Conservation (phyloP, 129 eudicot genomes). For the Saussurea involucrata region DNA sequence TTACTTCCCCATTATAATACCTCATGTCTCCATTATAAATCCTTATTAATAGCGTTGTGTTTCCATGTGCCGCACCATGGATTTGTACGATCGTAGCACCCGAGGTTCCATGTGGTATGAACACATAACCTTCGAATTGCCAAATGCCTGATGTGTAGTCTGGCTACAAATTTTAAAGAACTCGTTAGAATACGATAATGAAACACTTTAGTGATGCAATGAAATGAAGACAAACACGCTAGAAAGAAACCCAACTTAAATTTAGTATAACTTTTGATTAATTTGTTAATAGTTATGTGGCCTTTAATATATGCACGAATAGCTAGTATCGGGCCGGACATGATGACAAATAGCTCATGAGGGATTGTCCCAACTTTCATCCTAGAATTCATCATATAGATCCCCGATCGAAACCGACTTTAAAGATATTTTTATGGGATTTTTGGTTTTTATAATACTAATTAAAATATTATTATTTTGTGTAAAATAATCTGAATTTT, state of each 20-base stretch:
- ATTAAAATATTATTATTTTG: too few relatives aligned
- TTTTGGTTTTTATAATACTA: too few relatives aligned
- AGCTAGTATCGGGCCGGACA: too few relatives aligned
- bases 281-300: too few relatives aligned
- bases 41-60: conserved; percentile 33
- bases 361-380: too few relatives aligned
- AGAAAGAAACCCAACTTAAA: not conserved
- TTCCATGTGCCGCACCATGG: conserved; percentile 42
- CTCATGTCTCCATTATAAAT: conserved; percentile 46
- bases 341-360: not conserved
- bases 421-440: too few relatives aligned
- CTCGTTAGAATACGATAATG: not conserved
- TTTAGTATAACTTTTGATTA: not conserved
- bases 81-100: conserved; percentile 50
- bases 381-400: too few relatives aligned
- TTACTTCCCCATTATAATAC: conserved; percentile 22
- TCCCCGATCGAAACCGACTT: too few relatives aligned
- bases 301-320: not conserved
- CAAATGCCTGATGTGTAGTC: conserved; percentile 53
- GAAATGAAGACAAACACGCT: not conserved
- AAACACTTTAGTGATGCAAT: not conserved
- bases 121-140: conserved; percentile 53
- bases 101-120: conserved; percentile 47
- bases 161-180: conserved; percentile 19
- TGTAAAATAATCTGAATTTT: too few relatives aligned